phyloP scores from a whole-genome alignment of 805 yeast genomes.

The Kuraishia ogatae region DNA sequence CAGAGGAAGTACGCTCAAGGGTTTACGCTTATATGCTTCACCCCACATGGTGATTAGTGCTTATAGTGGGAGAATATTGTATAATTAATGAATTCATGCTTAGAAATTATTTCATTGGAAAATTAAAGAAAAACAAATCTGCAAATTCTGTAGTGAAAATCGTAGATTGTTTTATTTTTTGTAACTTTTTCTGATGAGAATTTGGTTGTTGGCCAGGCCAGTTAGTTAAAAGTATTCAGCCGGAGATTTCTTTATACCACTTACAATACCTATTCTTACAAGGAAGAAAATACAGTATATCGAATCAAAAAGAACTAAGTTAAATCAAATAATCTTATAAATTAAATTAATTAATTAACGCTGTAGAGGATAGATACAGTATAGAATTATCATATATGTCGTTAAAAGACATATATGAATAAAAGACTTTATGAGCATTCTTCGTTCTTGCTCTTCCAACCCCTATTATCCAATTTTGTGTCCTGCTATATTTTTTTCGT shows the following conservation, averaged over 20 bases:
- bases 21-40: constrained; percentile 33
- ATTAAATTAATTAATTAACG: not conserved
- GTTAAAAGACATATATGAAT: not conserved
- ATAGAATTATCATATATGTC: not conserved
- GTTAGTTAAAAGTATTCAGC: too few species aligned
- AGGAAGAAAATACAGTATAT: too few species aligned
- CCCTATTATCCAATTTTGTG: not conserved
- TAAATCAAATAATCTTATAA: not conserved
- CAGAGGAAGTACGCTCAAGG: constrained; percentile 47
- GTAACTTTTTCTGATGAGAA: too few species aligned
- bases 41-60: constrained; percentile 26
- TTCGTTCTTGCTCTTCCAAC: not conserved
- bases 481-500: not conserved
- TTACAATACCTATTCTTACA: too few species aligned
- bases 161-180: not conserved
- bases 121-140: not conserved
- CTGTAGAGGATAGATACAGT: not conserved
- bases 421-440: not conserved
- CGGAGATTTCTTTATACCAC: too few species aligned
- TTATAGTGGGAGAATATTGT: not conserved
- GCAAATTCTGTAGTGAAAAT: not conserved
- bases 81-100: not conserved
- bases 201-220: too few species aligned
- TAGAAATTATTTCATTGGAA: not conserved
- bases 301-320: not conserved